Percentiles rank a stretch among this genome's conserved stretches.
Evolutionary conservation across 2,329 filamentous ascomycete species (phyloP).

Genomic region (Apiospora phragmitis): DNA sequence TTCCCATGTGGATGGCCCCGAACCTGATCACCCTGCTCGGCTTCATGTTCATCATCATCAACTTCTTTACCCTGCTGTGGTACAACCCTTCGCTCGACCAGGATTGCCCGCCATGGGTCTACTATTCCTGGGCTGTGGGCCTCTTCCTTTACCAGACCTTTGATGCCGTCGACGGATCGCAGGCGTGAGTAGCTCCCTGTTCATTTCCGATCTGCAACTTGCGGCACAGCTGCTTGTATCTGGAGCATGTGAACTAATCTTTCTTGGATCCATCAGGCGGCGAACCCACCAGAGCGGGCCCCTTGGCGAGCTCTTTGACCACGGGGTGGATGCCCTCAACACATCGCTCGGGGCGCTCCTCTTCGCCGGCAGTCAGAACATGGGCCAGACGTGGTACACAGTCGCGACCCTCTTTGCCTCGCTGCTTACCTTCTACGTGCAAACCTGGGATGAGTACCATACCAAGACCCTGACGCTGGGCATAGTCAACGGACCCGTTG

Average conservation of each 20-base stretch:
- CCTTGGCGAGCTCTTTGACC: constrained; percentile 94
- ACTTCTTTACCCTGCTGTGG: constrained; percentile 90
- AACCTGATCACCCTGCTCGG: constrained; percentile 87
- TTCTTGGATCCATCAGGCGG: constrained; percentile 50
- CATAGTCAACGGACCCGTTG: constrained; percentile 89
- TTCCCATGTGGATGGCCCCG: constrained; percentile 93
- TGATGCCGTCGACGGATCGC: constrained; percentile 91
- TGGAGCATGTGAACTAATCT: constrained; percentile 5
- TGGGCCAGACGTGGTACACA: constrained; percentile 90
- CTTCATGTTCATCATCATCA: constrained; percentile 85
- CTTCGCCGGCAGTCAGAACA: constrained; percentile 89
- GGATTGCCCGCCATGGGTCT: constrained; percentile 94
- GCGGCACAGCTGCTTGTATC: constrained; percentile 4
- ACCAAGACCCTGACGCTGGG: constrained; percentile 94
- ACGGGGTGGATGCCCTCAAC: constrained; percentile 95
- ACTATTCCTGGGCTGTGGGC: constrained; percentile 85
- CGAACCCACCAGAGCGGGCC: constrained; percentile 91
- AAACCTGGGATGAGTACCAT: constrained; percentile 99
- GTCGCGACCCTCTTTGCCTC: constrained; percentile 81
- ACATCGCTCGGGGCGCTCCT: constrained; percentile 91
- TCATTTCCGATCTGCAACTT: background rate
- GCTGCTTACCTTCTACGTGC: constrained; percentile 94
- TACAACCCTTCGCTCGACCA: constrained; percentile 93
- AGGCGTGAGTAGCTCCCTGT: constrained; percentile 65
- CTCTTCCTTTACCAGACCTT: constrained; percentile 98